Evolutionary conservation across 2,329 filamentous ascomycete species (phyloP).

Genomic region (Basipetospora chlamydospora): DNA sequence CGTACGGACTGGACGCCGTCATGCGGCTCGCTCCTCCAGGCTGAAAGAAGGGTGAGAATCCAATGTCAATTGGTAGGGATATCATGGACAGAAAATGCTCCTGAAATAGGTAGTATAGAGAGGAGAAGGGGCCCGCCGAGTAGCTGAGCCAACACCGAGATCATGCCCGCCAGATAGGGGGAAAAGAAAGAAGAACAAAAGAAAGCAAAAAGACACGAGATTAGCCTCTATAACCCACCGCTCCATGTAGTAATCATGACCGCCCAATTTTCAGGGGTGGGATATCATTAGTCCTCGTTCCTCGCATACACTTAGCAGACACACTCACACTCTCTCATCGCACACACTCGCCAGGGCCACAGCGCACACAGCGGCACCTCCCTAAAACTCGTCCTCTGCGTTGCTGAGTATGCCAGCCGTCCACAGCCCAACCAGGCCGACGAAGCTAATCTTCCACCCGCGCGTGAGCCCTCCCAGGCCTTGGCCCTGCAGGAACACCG

Average conservation of each 20-base stretch:
- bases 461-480: slow-evolving; percentile 55
- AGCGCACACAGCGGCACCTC: neutral
- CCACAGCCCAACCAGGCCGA: slow-evolving; percentile 64
- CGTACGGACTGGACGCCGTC: no score
- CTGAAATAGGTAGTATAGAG: neutral
- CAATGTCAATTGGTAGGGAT: no score
- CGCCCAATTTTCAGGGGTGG: no score
- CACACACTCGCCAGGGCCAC: no score
- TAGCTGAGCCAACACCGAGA: no score
- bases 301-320: no score
- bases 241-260: no score
- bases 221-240: neutral
- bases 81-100: neutral
- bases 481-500: slow-evolving; percentile 44
- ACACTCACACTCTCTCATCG: no score
- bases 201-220: slow-evolving; percentile 1
- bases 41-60: neutral
- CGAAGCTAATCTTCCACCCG: slow-evolving; percentile 66
- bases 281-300: no score
- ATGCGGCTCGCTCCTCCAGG: no score
- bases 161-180: slow-evolving; percentile 1
- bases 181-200: slow-evolving; percentile 3
- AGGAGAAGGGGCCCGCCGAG: no score
- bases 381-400: slow-evolving; percentile 20
- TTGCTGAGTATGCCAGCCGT: slow-evolving; percentile 49